Evolutionary conservation across 75 land plant genomes (phyloP).

Genomic region (Selaginella moellendorffii): DNA sequence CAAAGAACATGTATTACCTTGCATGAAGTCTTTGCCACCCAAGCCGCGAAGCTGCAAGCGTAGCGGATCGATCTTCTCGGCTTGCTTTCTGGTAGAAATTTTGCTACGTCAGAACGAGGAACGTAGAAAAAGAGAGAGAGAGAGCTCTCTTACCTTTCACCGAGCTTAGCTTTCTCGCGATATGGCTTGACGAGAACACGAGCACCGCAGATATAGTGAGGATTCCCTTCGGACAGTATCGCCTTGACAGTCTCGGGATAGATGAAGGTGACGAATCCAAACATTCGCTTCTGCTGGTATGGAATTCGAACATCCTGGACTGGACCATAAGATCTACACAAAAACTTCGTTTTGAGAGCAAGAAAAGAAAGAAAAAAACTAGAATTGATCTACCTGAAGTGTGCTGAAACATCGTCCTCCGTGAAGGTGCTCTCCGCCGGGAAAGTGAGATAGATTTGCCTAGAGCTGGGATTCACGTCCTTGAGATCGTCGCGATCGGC

Average conservation of each 20-base stretch:
- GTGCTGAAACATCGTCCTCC: constrained; percentile 78
- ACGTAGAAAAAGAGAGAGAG: too few species aligned
- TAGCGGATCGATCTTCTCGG: not conserved
- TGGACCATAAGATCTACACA: constrained; percentile 56
- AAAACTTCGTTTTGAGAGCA: not conserved
- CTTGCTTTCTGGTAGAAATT: not conserved
- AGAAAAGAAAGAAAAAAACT: not conserved
- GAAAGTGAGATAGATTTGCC: constrained; percentile 92
- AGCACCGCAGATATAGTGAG: constrained; percentile 83
- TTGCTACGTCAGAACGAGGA: too few species aligned
- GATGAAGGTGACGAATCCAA: constrained; percentile 88
- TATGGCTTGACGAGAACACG: constrained; percentile 96
- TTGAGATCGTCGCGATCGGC: constrained; percentile 27
- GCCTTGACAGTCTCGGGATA: constrained; percentile 67
- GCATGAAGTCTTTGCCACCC: not conserved
- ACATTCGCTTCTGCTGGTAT: constrained; percentile 91
- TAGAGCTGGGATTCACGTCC: constrained; percentile 44
- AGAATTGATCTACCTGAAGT: constrained; percentile 93
- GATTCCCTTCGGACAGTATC: constrained; percentile 66
- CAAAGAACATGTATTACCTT: not conserved
- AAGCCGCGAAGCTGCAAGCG: not conserved
- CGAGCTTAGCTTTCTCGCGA: constrained; percentile 61
- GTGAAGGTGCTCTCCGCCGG: constrained; percentile 94
- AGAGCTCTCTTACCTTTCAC: constrained; percentile 76
- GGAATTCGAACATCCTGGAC: constrained; percentile 97